Base-by-base conservation (phyloP, 148 eudicot genomes). In the Camellia granthamiana region DNA sequence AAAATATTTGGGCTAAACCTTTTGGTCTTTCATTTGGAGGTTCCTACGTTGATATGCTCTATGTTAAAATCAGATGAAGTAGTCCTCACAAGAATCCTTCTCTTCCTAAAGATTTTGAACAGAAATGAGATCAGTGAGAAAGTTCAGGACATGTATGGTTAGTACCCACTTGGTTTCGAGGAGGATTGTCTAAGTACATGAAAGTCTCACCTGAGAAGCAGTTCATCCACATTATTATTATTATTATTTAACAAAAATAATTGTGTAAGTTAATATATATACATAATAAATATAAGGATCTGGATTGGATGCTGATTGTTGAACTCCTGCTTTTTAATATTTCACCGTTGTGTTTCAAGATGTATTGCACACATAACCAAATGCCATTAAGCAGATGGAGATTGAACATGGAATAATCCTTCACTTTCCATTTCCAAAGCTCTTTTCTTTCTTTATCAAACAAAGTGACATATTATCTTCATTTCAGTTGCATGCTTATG, bases 401-500 rank as follows among this genome's bases (percentile, higher is more conserved):
- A 66, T 66, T 23, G 5, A 64, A 16, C 64, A 54, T 6, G n/a
- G 60, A 52, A 72, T 54, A 23, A 54, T 72, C 60, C 9, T 38
- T 7, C 30, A 74, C 61, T 15, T 38, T 41, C 63, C 63, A 46
- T 18, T 8, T 9, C 15, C 12, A 9, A 8, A 8, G 61, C 61
- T 8, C 42, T 30, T 74, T 62, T 11, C 3, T 3, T 56, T 67
- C 62, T 47, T n/a, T 59, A 72, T n/a, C 11, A 41, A 44, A 56
- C 3, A 64, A 77, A 63, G 21, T 44, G 13, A 63, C 47, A 41
- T 60, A 15, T 75, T 30, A 51, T 51, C 18, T 80, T 73, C 52
- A 18, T 80, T 79, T 69, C 86, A 95, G 97, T 97, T 95, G 60
- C 97, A 95, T 69, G 97, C 98, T 9, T 95, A 95, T 78, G 98